These are phyloP conservation scores for Lithospermum erythrorhizon DNA, from an alignment of 257 asterid species.

Conservation along the genomic window DNA sequence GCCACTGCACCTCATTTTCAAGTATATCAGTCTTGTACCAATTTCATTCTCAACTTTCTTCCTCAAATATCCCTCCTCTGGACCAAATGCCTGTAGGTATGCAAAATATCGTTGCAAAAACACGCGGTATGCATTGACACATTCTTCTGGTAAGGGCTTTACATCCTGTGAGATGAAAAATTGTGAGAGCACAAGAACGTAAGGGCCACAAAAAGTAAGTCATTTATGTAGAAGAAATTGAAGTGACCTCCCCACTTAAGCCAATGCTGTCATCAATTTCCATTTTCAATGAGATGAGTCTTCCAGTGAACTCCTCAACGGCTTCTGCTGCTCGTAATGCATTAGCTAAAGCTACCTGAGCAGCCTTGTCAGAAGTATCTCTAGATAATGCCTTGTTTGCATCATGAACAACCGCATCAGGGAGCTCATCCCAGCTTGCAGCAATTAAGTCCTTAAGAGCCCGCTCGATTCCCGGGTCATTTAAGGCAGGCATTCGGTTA, in stretches of 20 bases:
- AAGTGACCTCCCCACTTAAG: slow-evolving; percentile 74
- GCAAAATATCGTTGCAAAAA: slow-evolving; percentile 53
- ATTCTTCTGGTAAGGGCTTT: slow-evolving; percentile 70
- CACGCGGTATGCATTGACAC: slow-evolving; percentile 52
- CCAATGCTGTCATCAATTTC: slow-evolving; percentile 85
- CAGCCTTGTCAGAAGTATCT: slow-evolving; percentile 61
- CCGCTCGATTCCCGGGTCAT: slow-evolving; percentile 52
- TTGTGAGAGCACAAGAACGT: slow-evolving; percentile 13
- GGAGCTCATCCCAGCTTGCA: slow-evolving; percentile 64
- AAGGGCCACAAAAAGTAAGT: slow-evolving; percentile 6
- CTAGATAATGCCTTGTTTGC: slow-evolving; percentile 60
- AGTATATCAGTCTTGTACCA: slow-evolving; percentile 82
- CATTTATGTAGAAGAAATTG: slow-evolving; percentile 1
- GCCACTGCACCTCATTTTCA: slow-evolving; percentile 97
- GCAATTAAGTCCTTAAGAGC: slow-evolving; percentile 90
- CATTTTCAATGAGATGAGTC: slow-evolving; percentile 66
- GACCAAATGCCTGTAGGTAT: slow-evolving; percentile 77
- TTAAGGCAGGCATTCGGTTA: slow-evolving; percentile 49
- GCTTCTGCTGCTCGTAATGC: slow-evolving; percentile 88
- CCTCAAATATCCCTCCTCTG: slow-evolving; percentile 73
- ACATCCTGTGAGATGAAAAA: slow-evolving; percentile 45
- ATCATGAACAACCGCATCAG: slow-evolving; percentile 45
- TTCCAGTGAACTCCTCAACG: slow-evolving; percentile 80
- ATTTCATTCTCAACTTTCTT: slow-evolving; percentile 90
- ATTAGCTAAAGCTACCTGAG: slow-evolving; percentile 64